phyloP scores from a whole-genome alignment of 345 rosid genomes.

The Aquilaria sinensis region DNA sequence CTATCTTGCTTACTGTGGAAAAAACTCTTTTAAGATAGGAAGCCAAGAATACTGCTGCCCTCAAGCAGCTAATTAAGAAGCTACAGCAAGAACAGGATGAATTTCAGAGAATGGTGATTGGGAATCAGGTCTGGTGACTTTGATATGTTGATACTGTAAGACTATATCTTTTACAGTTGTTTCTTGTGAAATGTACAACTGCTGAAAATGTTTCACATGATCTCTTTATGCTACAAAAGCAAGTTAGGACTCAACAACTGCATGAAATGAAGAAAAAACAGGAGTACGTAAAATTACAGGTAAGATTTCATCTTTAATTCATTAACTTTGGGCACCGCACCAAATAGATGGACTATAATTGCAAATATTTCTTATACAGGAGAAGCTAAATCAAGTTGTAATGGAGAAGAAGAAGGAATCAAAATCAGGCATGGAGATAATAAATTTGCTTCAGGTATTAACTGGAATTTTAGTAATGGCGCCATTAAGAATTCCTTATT shows the following conservation, averaged over 20 bases:
- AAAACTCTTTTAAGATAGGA: conserved; percentile 37
- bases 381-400: conserved; percentile 90
- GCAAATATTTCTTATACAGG: conserved; percentile 35
- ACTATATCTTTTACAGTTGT: conserved; percentile 4
- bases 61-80: conserved; percentile 85
- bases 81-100: conserved; percentile 93
- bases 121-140: conserved; percentile 64
- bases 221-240: conserved; percentile 42
- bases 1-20: conserved; percentile 4
- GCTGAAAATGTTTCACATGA: conserved; percentile 13
- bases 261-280: conserved; percentile 98
- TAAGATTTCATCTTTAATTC: conserved; percentile 10
- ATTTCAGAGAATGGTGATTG: conserved; percentile 95
- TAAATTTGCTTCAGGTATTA: conserved; percentile 93
- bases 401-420: conserved; percentile 99
- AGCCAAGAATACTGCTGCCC: conserved; percentile 82
- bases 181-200: conserved; percentile 3
- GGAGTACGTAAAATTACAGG: conserved; percentile 96
- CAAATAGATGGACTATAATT: neutral
- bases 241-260: conserved; percentile 95
- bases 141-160: neutral
- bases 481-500: neutral
- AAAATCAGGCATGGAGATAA: conserved; percentile 95
- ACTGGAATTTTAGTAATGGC: neutral
- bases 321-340: no score